Evolutionary conservation across 148 eudicot genomes (phyloP).

Genomic region (Nepenthes mirabilis): DNA sequence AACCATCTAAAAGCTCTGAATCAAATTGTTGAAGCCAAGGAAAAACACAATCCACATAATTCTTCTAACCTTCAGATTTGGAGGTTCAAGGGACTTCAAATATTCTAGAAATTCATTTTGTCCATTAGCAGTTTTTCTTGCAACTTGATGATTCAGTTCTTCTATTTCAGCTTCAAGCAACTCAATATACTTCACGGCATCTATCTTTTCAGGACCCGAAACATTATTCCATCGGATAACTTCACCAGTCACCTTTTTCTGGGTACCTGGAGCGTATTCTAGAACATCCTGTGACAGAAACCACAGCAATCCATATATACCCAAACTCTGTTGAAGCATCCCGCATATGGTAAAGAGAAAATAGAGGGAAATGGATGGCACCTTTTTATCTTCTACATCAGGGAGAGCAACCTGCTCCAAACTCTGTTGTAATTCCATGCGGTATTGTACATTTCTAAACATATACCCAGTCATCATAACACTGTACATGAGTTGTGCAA

Average conservation of each 20-base stretch:
- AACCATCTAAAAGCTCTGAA: neutral
- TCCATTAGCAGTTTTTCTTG: constrained; percentile 56
- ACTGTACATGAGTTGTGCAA: constrained; percentile 93
- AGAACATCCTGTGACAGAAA: constrained; percentile 36
- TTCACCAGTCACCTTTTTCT: constrained; percentile 76
- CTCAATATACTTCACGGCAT: constrained; percentile 78
- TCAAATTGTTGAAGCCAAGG: neutral
- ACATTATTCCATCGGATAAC: constrained; percentile 78
- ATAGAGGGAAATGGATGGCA: constrained; percentile 8
- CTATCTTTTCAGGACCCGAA: constrained; percentile 73
- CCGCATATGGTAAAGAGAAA: neutral
- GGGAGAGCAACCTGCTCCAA: constrained; percentile 81
- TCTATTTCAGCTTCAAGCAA: constrained; percentile 87
- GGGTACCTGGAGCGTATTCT: constrained; percentile 83
- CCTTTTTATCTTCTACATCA: constrained; percentile 57
- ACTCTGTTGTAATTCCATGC: constrained; percentile 77
- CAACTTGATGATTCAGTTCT: constrained; percentile 65
- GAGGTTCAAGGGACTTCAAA: constrained; percentile 77
- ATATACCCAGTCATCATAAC: constrained; percentile 91
- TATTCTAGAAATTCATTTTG: constrained; percentile 74
- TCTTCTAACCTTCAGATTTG: constrained; percentile 57
- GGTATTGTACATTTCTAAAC: constrained; percentile 82
- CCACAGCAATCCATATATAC: neutral
- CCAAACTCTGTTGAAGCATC: neutral
- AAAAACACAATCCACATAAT: too few relatives aligned